Base-by-base conservation (phyloP, 331 rosid species). In the Saraca asoca region DNA sequence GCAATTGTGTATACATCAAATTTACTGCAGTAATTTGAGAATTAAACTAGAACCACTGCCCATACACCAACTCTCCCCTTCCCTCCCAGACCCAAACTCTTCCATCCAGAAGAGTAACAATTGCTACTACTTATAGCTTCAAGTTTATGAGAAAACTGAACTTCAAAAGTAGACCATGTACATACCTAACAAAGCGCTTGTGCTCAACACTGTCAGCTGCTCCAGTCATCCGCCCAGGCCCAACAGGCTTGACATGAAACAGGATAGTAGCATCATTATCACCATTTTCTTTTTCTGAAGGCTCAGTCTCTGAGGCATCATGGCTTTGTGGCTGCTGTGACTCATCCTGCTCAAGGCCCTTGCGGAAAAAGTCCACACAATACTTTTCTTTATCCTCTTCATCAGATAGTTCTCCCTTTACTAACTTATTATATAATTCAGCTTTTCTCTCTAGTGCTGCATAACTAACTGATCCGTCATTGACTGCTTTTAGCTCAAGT, bases 321-420 rank as follows among this genome's bases (percentile, higher is more conserved):
- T 20, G 74, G 53, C 31, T 71, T 51, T 52, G 81, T 5, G 50
- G 67, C 42, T 55, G 81, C 46, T 73, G 81, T 39, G 74, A 54
- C 55, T 81, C 92, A 34, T 88, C 95, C 50, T 72, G 68, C 70
- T 80, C 88, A 69, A 64, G 12, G n/a, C 87, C 85, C 83, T 91
- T 91, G 65, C 84, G 87, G 38, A 80, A 78, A 78, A 91, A 91
- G 69, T 91, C 91, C 42, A 91, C 97, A 74, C 95, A 91, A 51
- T 91, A 91, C 80, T 91, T 91, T 60, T 87, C 97, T 53, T 83
- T 58, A 16, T 88, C 97, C 53, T 91, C 97, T 74, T 88, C 96
- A 29, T 88, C 97, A 17, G 95, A 78, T 13, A 88, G 70, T 68
- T 91, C 96, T 24, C 97, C 95, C 64, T 58, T 88, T 48, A 66